These are phyloP conservation scores for Chlorophyllum brunneum DNA, from an alignment of 768 basidiomycete genomes.

Conservation along the genomic window DNA sequence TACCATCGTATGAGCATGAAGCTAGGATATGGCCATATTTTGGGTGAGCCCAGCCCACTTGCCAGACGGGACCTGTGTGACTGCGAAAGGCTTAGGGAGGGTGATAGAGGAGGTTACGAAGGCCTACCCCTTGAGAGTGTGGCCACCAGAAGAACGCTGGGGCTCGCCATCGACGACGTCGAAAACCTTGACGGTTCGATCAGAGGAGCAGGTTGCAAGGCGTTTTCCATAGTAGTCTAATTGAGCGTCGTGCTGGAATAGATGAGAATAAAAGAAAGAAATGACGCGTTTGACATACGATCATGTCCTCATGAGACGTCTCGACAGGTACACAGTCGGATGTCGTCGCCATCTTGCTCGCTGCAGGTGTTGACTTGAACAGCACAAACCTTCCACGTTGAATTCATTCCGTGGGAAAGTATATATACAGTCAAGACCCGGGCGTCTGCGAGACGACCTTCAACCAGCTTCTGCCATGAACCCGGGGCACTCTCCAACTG, in stretches of 20 bases:
- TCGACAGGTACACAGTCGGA: conserved; percentile 83
- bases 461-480: too few relatives aligned
- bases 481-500: too few relatives aligned
- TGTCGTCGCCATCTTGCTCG: conserved; percentile 36
- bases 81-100: conserved; percentile 33
- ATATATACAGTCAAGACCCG: too few relatives aligned
- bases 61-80: conserved; percentile 97
- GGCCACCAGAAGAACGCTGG: conserved; percentile 55
- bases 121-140: conserved; percentile 76
- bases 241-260: conserved; percentile 88
- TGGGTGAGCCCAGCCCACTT: conserved; percentile 97
- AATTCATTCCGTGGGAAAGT: too few relatives aligned
- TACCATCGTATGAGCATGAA: conserved; percentile 97
- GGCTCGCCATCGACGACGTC: conserved; percentile 89
- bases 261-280: neutral
- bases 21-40: conserved; percentile 96
- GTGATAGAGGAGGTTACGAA: neutral
- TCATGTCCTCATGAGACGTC: conserved; percentile 98
- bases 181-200: conserved; percentile 92
- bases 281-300: conserved; percentile 51
- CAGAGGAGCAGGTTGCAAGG: conserved; percentile 94
- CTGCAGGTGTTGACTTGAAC: too few relatives aligned
- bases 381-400: too few relatives aligned
- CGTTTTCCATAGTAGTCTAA: conserved; percentile 97
- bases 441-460: too few relatives aligned